Evolutionary conservation across 2,329 filamentous ascomycete species (phyloP).

Genomic region (Monosporascus sp.): DNA sequence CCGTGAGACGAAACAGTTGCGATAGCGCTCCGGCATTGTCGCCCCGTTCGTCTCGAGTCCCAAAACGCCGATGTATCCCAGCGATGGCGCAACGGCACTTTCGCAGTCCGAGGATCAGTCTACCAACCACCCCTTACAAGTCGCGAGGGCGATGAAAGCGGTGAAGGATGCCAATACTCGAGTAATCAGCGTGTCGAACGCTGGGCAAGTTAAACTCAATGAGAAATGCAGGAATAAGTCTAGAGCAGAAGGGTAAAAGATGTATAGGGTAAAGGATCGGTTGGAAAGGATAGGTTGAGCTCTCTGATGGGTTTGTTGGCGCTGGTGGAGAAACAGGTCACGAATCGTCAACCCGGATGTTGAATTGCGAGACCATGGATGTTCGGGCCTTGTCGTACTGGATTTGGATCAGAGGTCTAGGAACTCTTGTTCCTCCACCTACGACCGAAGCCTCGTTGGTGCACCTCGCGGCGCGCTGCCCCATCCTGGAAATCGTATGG

Average conservation of each 20-base stretch:
- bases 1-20: slow-evolving; percentile 14
- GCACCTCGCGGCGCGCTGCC: slow-evolving; percentile 52
- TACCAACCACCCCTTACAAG: slow-evolving; percentile 4
- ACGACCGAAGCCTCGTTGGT: slow-evolving; percentile 53
- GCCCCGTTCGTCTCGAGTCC: slow-evolving; percentile 14
- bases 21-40: slow-evolving; percentile 40
- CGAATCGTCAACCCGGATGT: slow-evolving; percentile 8
- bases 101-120: slow-evolving; percentile 25
- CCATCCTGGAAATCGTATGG: slow-evolving; percentile 51
- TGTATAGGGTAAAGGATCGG: too few relatives aligned
- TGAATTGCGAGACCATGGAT: slow-evolving; percentile 18
- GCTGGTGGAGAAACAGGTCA: slow-evolving; percentile 1
- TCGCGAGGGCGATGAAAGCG: not conserved
- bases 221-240: slow-evolving; percentile 9
- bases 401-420: slow-evolving; percentile 9
- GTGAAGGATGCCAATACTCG: slow-evolving; percentile 12
- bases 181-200: slow-evolving; percentile 24
- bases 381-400: not conserved
- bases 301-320: slow-evolving; percentile 15
- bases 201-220: slow-evolving; percentile 15
- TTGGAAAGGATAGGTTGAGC: slow-evolving; percentile 32
- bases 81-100: slow-evolving; percentile 35
- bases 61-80: slow-evolving; percentile 20
- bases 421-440: slow-evolving; percentile 29
- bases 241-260: slow-evolving; percentile 7